Base-by-base conservation (phyloP, 1,284 basidiomycete genomes). In the Gymnopus androsaceus region DNA sequence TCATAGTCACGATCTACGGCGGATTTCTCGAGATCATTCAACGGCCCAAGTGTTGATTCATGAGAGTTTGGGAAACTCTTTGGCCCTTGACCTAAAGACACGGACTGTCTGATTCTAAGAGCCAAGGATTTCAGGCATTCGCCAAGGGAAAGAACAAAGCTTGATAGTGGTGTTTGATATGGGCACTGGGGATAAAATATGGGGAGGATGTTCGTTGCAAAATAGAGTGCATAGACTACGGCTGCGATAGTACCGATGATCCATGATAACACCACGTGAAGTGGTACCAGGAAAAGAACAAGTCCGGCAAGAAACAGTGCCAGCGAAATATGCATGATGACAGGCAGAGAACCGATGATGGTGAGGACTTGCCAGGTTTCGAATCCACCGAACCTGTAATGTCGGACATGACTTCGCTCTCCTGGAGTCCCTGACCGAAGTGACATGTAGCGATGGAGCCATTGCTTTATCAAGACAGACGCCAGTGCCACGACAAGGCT, bases 401-500 rank as follows among this genome's bases (percentile, higher is more conserved):
- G 52, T 23, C 42, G 42, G 3, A 45, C 6, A 15, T 28, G 44
- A 14, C 25, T 31, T 2, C 34, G 8, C 5, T 37, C 33, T 38
- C 15, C 3, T 6, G 34, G 4, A 4, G 14, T 15, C 3, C 30
- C 17, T 34, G 25, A 45, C 15, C 12, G 48, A 37, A 27, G 11
- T n/a, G 40, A 19, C 3, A 21, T 33, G 27, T 36, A 37, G 8
- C 27, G 23, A 14, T 56, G 47, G 19, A 56, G 25, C 54, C 54
- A 56, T 36, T 56, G 54, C 38, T 56, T 56, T 9, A 49, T 46
- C 9, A 55, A 15, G 4, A 55, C 46, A 6, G 54, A 23, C 14
- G 31, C 25, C 12, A 55, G 34, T 21, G 54, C 45, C 11, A 38
- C 38, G 2, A 17, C 11, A 12, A 55, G 33, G 3, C 31, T 23